Evolutionary conservation across 129 eudicot species (phyloP).

Genomic region (Rutidosis leptorrhynchoides): DNA sequence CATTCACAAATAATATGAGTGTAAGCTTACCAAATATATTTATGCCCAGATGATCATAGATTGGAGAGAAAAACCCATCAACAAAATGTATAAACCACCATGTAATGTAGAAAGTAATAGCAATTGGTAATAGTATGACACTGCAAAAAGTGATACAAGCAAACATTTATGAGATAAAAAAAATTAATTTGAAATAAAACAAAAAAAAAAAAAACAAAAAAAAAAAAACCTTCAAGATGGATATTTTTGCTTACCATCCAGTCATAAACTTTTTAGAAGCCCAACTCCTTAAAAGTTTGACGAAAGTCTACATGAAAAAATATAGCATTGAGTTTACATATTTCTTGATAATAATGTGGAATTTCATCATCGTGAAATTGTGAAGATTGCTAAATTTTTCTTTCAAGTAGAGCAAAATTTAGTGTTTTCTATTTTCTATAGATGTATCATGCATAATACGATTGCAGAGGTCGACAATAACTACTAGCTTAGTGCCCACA

Average conservation of each 20-base stretch:
- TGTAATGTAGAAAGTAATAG: conserved; percentile 75
- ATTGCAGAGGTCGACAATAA: neutral
- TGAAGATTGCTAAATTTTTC: neutral
- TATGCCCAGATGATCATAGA: conserved; percentile 81
- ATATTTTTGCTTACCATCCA: conserved; percentile 64
- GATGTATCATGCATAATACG: neutral
- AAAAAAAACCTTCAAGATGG: neutral
- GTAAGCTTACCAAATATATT: conserved; percentile 62
- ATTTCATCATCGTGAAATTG: neutral
- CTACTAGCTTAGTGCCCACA: neutral
- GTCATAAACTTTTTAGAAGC: conserved; percentile 97
- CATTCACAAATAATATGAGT: neutral
- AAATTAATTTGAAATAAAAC: neutral
- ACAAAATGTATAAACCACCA: conserved; percentile 95
- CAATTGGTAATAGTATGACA: conserved; percentile 77
- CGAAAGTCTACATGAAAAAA: conserved; percentile 54
- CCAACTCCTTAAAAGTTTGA: conserved; percentile 90
- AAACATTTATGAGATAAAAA: conserved; percentile 6
- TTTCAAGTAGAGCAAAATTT: neutral
- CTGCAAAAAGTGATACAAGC: conserved; percentile 37
- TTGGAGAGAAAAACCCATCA: conserved; percentile 87
- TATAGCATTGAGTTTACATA: neutral
- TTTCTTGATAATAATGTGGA: neutral
- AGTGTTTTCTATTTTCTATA: no score
- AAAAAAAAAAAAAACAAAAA: neutral